Evolutionary conservation across 805 yeast genomes (phyloP).

Genomic region (Torulaspora maleeae): DNA sequence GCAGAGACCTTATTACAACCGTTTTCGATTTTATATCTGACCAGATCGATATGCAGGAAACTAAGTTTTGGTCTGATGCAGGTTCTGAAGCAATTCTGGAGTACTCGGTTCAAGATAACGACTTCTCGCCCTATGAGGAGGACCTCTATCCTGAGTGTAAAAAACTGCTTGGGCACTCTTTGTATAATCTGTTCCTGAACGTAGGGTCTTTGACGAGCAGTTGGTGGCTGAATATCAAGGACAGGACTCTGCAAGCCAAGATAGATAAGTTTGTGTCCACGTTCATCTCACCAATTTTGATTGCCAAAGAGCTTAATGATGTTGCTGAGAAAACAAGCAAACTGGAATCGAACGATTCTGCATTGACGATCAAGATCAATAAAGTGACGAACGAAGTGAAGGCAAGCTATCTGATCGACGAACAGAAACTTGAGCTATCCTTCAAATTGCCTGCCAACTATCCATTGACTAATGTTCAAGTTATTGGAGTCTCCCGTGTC

Average conservation of each 20-base stretch:
- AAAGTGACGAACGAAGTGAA: conserved; percentile 60
- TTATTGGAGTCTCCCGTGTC: conserved; percentile 71
- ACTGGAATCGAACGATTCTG: conserved; percentile 37
- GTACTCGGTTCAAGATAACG: conserved; percentile 18
- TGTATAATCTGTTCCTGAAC: conserved; percentile 28
- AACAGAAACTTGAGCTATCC: conserved; percentile 75
- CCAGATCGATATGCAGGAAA: conserved; percentile 42
- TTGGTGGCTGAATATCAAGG: conserved; percentile 71
- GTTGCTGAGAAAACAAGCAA: conserved; percentile 42
- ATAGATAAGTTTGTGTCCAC: conserved; percentile 60
- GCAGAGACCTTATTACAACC: conserved; percentile 41
- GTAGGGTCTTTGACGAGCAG: conserved; percentile 34
- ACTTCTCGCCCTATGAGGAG: conserved; percentile 25
- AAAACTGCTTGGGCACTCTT: conserved; percentile 25
- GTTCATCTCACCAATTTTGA: conserved; percentile 59
- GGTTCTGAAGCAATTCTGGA: conserved; percentile 23
- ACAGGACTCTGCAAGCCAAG: conserved; percentile 54
- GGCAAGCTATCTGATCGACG: conserved; percentile 75
- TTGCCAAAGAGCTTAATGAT: conserved; percentile 51
- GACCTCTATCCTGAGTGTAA: conserved; percentile 30
- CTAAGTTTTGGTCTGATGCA: conserved; percentile 25
- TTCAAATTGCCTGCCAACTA: conserved; percentile 68
- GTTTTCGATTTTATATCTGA: conserved; percentile 54
- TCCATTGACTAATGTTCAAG: conserved; percentile 71
- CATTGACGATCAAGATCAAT: conserved; percentile 56